Percentiles rank a stretch among this genome's conserved stretches.
phyloP scores from a whole-genome alignment of 495 filamentous ascomycete genomes.

The Ascodesmis nigricans region DNA sequence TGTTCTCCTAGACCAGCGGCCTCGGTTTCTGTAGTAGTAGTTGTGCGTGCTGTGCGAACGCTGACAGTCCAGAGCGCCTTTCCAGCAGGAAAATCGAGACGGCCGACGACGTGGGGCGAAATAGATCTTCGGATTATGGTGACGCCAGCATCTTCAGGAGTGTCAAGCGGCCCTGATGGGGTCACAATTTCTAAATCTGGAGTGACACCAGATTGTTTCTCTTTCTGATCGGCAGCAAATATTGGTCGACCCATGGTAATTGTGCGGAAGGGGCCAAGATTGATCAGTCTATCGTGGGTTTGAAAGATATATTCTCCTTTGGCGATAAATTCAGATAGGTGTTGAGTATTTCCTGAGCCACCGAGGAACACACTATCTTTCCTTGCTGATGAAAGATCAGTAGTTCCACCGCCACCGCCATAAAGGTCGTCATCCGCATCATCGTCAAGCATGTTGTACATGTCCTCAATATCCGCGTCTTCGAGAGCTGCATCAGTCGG shows the following conservation, averaged over 20 bases:
- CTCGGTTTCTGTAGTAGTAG: slow-evolving; percentile 1
- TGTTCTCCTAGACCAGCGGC: slow-evolving; percentile 18
- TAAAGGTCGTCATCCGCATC: slow-evolving; percentile 37
- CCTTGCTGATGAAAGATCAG: too few species aligned
- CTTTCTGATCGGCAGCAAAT: slow-evolving; percentile 26
- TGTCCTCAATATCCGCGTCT: slow-evolving; percentile 34
- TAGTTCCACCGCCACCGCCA: slow-evolving; percentile 50
- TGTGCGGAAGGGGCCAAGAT: slow-evolving; percentile 55
- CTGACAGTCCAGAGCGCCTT: slow-evolving; percentile 27
- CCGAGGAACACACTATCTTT: too few species aligned
- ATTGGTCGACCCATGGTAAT: slow-evolving; percentile 37
- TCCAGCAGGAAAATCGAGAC: slow-evolving; percentile 38
- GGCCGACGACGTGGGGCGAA: slow-evolving; percentile 38
- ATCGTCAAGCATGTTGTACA: slow-evolving; percentile 23
- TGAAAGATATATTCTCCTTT: slow-evolving; percentile 46
- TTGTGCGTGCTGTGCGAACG: slow-evolving; percentile 17
- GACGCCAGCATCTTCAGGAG: slow-evolving; percentile 36
- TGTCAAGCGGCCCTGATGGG: slow-evolving; percentile 41
- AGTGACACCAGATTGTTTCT: slow-evolving; percentile 27
- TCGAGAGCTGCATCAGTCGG: slow-evolving; percentile 33
- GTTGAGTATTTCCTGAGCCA: too few species aligned
- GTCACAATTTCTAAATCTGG: slow-evolving; percentile 49
- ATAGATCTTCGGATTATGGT: slow-evolving; percentile 55
- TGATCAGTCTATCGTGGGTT: slow-evolving; percentile 52
- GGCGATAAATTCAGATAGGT: slow-evolving; percentile 10